Base-by-base conservation (phyloP, 805 yeast species). In the Schizosaccharomyces cryophilus region DNA sequence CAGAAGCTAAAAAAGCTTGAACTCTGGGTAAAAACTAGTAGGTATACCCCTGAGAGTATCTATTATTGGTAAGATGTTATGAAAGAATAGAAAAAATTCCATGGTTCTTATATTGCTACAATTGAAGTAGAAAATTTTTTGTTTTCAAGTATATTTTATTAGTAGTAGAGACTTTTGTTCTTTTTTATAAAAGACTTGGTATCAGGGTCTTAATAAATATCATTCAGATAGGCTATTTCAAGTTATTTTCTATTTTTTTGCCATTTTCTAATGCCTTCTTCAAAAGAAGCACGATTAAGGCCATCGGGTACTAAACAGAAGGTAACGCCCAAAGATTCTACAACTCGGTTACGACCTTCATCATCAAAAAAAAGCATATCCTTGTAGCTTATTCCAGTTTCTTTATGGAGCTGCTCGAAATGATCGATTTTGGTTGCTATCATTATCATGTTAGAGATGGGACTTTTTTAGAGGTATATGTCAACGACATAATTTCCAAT, bases 361-460 rank as follows among this genome's bases (percentile, higher is more conserved):
- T 87, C 95, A 68, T 87, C 95, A 66, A 80, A 87, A 62, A 85
- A 72, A n/a, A 77, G 70, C 73, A 85, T 76, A 48, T 82, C 82
- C 4, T 70, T 64, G 48, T 67, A 75, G 29, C 73, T 73, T 9
- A 80, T 70, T 15, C 75, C 75, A 21, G 82, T 71, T 13, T 74
- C 75, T 60, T 74, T 71, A 4, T 81, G 73, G 21, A 83, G 75
- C 60, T 70, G 69, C 19, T 68, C 66, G 47, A 85, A 80, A 67
- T 84, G 88, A 31, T 73, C 74, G 26, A 79, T 71, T 64, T 80
- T 74, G 30, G 73, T 77, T 13, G 77, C 79, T 19, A 75, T 77
- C 73, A 70, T 71, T 69, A 1, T 67, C 67, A 4, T 65, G 62
- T 61, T 62, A 62, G 30, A 30, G 58, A 65, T 29, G 59, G 60